Base-by-base conservation (phyloP, 2,329 filamentous ascomycete species). In the Fusarium sp. region DNA sequence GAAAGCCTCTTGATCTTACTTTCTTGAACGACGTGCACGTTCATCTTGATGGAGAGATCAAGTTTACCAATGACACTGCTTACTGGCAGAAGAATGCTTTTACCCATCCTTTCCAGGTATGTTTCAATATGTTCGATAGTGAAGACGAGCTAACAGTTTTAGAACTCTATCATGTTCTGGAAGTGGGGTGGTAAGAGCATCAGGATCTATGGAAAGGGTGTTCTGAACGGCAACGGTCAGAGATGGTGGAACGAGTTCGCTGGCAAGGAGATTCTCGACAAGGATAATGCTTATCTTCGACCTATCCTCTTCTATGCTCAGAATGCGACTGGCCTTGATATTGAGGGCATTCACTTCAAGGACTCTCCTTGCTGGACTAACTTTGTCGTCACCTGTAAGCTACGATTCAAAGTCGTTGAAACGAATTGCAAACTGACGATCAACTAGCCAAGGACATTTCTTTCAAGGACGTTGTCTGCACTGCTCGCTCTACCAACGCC, bases 311-410 rank as follows among this genome's bases (percentile, higher is more conserved):
- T 89, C 77, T 80, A 88, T 37, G 87, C 86, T 0, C 85, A 89
- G 74, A 89, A 89, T 47, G 84, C 86, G 1, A 89, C 86, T 6
- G 84, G 87, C 23, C 74, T 89, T 4, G 81, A 82, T 5, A 82
- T 89, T 7, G 82, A 85, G 36, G 88, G 88, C 2, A 87, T 89
- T 54, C 83, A 85, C 16, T 82, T 89, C 69, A 84, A 88, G 62
- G 85, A 88, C 74, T 88, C 86, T 1, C 87, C 88, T 2, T 88
- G 86, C 79, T 89, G 88, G 87, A 88, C 84, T 3, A 90, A 87
- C 72, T 89, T 89, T 69, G 79, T 89, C 36, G 85, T 89, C 15
- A 83, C 83, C 33, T 87, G 80, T 44, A 78, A 87, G 73, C 8
- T 11, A 31, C 80, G 82, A 4, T 87, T 86, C 57, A 83, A 84